Evolutionary conservation across 352 stramenopile genomes (phyloP).

Genomic region (Aphanomyces astaci): DNA sequence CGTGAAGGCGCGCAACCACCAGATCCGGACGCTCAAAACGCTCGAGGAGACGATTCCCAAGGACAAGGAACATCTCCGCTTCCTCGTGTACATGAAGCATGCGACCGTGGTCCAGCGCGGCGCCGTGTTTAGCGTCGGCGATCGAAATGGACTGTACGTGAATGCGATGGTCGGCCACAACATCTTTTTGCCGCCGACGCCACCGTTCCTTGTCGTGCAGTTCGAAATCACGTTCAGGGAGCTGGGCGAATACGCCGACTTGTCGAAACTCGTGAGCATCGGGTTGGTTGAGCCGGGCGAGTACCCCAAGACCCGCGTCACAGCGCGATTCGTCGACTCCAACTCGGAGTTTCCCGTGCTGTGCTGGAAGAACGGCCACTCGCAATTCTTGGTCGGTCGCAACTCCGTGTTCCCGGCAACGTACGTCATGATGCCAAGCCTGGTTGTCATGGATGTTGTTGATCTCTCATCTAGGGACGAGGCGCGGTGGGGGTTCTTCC

Average conservation of each 20-base stretch:
- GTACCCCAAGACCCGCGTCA: slow-evolving; percentile 20
- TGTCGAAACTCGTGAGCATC: slow-evolving; percentile 4
- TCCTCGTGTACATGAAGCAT: slow-evolving; percentile 21
- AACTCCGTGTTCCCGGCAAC: slow-evolving; percentile 1
- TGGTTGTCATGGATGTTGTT: not conserved
- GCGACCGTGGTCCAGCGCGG: slow-evolving; percentile 11
- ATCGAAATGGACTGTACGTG: not conserved
- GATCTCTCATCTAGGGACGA: not conserved
- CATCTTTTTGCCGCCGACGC: slow-evolving; percentile 9
- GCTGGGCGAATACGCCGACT: not conserved
- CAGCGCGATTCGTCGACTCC: slow-evolving; percentile 16
- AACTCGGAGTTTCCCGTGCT: slow-evolving; percentile 19
- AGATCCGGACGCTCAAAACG: slow-evolving; percentile 5
- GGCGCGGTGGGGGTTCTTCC: slow-evolving; percentile 4
- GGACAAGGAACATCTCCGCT: slow-evolving; percentile 14
- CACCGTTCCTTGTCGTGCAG: slow-evolving; percentile 8
- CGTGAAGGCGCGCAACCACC: slow-evolving; percentile 7
- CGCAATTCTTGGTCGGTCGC: slow-evolving; percentile 11
- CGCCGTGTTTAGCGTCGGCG: slow-evolving; percentile 6
- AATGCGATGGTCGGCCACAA: slow-evolving; percentile 16
- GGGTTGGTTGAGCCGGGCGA: slow-evolving; percentile 17
- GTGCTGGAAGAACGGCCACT: slow-evolving; percentile 20
- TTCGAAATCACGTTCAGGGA: slow-evolving; percentile 17
- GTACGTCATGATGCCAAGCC: too few species aligned
- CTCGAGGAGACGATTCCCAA: not conserved